phyloP scores from a whole-genome alignment of 2,329 filamentous ascomycete genomes.

The Penicillium sp. region DNA sequence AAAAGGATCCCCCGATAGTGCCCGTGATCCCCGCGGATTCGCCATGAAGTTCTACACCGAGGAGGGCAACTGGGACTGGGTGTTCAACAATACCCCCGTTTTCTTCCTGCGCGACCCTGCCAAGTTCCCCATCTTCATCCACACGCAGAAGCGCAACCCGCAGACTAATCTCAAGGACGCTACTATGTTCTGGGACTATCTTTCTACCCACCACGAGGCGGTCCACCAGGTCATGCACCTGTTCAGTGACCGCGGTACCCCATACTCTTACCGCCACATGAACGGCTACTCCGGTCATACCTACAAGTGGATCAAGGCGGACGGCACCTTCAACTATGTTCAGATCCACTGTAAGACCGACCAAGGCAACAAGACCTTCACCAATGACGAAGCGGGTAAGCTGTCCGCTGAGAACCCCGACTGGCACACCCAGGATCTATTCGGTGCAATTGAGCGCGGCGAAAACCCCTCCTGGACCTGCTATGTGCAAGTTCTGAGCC shows the following conservation, averaged over 20 bases:
- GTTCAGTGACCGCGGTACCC: constrained; percentile 66
- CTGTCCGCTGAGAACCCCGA: constrained; percentile 61
- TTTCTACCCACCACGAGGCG: constrained; percentile 61
- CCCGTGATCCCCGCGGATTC: constrained; percentile 71
- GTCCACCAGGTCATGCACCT: constrained; percentile 65
- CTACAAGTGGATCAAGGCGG: constrained; percentile 64
- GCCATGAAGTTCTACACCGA: constrained; percentile 71
- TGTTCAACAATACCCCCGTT: constrained; percentile 71
- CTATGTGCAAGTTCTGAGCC: constrained; percentile 63
- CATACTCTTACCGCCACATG: constrained; percentile 65
- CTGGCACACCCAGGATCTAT: constrained; percentile 63
- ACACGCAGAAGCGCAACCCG: constrained; percentile 73
- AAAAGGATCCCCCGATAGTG: constrained; percentile 68
- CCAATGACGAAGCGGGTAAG: constrained; percentile 55
- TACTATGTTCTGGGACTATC: constrained; percentile 68
- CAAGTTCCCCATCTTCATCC: constrained; percentile 72
- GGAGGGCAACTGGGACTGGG: constrained; percentile 72
- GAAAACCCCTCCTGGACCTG: constrained; percentile 64
- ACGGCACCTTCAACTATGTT: constrained; percentile 65
- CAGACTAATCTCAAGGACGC: constrained; percentile 68
- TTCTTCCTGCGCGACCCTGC: constrained; percentile 74
- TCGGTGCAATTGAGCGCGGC: constrained; percentile 60
- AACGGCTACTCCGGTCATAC: constrained; percentile 68
- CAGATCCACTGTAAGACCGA: constrained; percentile 65
- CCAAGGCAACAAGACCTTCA: constrained; percentile 62